Evolutionary conservation across 148 eudicot genomes (phyloP).

Genomic region (Selenicereus undatus): DNA sequence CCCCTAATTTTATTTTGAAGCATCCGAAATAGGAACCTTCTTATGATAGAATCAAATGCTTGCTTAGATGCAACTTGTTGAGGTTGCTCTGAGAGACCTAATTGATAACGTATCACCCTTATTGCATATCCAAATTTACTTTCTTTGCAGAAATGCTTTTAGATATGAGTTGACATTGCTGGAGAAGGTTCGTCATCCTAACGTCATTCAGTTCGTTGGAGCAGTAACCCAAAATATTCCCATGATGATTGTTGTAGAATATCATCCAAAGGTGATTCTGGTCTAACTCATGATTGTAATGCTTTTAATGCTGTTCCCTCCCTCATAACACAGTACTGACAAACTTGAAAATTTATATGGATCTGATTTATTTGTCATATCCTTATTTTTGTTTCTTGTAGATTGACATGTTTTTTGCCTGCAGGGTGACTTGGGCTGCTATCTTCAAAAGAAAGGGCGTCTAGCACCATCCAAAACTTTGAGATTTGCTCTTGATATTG

Average conservation of each 20-base stretch:
- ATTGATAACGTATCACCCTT: constrained; percentile 4
- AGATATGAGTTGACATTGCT: constrained; percentile 77
- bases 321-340: not conserved
- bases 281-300: not conserved
- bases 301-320: not conserved
- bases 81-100: constrained; percentile 2
- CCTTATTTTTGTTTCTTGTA: not conserved
- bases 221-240: constrained; percentile 98
- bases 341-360: not conserved
- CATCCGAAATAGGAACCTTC: no score
- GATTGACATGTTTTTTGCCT: constrained; percentile 1
- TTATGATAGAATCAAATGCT: no score
- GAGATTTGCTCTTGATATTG: constrained; percentile 91
- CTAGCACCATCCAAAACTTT: constrained; percentile 73
- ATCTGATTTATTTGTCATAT: not conserved
- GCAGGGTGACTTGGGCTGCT: constrained; percentile 87
- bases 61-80: not conserved
- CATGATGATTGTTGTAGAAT: constrained; percentile 97
- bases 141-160: constrained; percentile 73
- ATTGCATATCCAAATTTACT: not conserved
- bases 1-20: not conserved
- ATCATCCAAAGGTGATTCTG: constrained; percentile 58
- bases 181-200: constrained; percentile 97
- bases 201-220: constrained; percentile 97
- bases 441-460: constrained; percentile 88